These are phyloP conservation scores for Sinapis alba DNA, from an alignment of 441 rosid species.

Conservation along the genomic window DNA sequence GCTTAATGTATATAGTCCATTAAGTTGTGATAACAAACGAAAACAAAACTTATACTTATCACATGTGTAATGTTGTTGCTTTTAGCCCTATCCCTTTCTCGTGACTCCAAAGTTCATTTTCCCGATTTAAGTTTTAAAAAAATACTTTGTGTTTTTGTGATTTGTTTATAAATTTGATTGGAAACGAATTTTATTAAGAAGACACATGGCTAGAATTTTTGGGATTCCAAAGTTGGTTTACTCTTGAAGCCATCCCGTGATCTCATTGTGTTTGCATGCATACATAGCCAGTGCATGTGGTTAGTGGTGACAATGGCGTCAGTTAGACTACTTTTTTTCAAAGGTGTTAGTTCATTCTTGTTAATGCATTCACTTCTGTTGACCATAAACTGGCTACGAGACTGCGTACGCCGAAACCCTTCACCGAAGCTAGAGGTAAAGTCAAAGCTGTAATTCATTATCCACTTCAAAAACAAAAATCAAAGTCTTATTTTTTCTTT, in stretches of 20 bases:
- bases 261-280: constrained; percentile 13
- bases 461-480: constrained; percentile 4
- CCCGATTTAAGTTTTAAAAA: background rate
- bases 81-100: constrained; percentile 27
- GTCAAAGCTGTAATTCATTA: constrained; percentile 1
- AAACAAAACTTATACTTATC: constrained; percentile 10
- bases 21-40: constrained; percentile 19
- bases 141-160: background rate
- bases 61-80: constrained; percentile 30
- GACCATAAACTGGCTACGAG: constrained; percentile 83
- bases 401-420: constrained; percentile 71
- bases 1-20: constrained; percentile 1
- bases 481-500: background rate
- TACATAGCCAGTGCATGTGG: background rate
- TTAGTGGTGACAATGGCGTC: background rate
- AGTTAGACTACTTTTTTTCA: background rate
- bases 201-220: constrained; percentile 11
- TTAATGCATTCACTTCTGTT: constrained; percentile 66
- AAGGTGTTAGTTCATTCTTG: no score
- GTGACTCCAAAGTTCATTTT: constrained; percentile 11
- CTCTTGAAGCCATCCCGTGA: constrained; percentile 22
- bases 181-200: background rate
- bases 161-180: constrained; percentile 5
- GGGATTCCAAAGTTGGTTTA: constrained; percentile 10
- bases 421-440: constrained; percentile 65